Evolutionary conservation across 805 yeast species (phyloP).

Genomic region (Yamadazyma paraphyllophila): DNA sequence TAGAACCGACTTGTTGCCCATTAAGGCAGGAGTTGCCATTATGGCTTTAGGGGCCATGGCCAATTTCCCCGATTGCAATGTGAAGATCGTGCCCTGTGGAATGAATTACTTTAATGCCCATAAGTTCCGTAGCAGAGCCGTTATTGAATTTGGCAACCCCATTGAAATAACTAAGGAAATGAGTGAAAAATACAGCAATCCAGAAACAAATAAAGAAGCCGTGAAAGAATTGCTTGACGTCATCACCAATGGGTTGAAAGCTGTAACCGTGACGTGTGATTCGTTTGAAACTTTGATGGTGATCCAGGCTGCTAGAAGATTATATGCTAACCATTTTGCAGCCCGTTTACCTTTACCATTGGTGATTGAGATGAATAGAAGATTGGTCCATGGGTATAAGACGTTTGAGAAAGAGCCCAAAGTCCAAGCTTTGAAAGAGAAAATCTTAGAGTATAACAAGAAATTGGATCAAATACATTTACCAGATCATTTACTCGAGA

Average conservation of each 20-base stretch:
- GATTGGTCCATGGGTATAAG: constrained; percentile 79
- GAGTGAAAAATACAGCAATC: constrained; percentile 62
- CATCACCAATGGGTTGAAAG: constrained; percentile 68
- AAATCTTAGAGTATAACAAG: constrained; percentile 69
- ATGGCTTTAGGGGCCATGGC: constrained; percentile 97
- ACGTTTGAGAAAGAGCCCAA: constrained; percentile 69
- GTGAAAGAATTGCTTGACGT: constrained; percentile 68
- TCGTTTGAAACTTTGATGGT: constrained; percentile 88
- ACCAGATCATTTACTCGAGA: constrained; percentile 60
- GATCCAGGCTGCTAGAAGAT: constrained; percentile 86
- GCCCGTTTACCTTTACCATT: constrained; percentile 74
- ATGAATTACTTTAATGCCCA: constrained; percentile 97
- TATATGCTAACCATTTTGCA: constrained; percentile 75
- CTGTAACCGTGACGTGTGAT: constrained; percentile 86
- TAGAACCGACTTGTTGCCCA: constrained; percentile 83
- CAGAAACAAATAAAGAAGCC: constrained; percentile 69
- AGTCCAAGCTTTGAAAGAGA: constrained; percentile 56
- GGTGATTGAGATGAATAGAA: constrained; percentile 86
- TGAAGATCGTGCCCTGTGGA: constrained; percentile 93
- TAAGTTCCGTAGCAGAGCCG: constrained; percentile 92
- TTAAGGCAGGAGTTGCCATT: constrained; percentile 96
- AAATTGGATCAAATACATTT: constrained; percentile 47
- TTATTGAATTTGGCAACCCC: constrained; percentile 90
- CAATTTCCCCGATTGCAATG: constrained; percentile 68
- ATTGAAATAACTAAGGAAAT: constrained; percentile 57